Percentiles rank a stretch among this genome's conserved stretches.
Conservation (phyloP, 1,139 yeast species). For the Magnusiomyces tetraspermus region DNA sequence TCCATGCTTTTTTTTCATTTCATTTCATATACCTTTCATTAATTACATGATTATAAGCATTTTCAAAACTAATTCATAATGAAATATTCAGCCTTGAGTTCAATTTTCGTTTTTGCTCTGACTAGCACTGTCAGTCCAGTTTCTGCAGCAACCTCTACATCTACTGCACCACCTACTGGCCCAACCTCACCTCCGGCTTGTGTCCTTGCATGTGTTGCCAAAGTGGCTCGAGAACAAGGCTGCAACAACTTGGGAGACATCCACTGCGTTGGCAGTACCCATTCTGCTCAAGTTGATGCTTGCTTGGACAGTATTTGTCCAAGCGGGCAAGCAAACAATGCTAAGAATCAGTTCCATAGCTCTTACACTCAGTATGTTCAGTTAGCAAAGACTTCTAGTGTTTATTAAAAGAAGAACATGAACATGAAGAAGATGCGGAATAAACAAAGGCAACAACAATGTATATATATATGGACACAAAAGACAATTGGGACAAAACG, state of each 20-base stretch:
- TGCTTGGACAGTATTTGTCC: neutral
- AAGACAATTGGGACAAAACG: too few relatives aligned
- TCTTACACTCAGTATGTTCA: neutral
- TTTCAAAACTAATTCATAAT: too few relatives aligned
- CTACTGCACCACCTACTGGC: neutral
- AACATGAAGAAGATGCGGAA: too few relatives aligned
- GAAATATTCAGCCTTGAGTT: too few relatives aligned
- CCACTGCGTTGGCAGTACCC: neutral
- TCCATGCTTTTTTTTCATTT: too few relatives aligned
- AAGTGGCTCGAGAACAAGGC: neutral
- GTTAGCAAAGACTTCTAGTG: neutral
- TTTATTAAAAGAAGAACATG: too few relatives aligned
- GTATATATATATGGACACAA: too few relatives aligned
- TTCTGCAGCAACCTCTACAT: neutral
- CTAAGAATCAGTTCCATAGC: neutral
- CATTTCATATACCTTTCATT: too few relatives aligned
- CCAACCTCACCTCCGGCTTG: neutral
- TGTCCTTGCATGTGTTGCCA: neutral
- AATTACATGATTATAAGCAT: too few relatives aligned
- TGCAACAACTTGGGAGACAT: neutral
- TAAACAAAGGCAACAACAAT: too few relatives aligned
- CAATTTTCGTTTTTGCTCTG: neutral
- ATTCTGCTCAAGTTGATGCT: neutral
- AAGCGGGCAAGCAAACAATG: neutral
- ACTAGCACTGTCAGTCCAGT: neutral